phyloP scores from a whole-genome alignment of 352 stramenopile species.

The Blastocystis sp. region DNA sequence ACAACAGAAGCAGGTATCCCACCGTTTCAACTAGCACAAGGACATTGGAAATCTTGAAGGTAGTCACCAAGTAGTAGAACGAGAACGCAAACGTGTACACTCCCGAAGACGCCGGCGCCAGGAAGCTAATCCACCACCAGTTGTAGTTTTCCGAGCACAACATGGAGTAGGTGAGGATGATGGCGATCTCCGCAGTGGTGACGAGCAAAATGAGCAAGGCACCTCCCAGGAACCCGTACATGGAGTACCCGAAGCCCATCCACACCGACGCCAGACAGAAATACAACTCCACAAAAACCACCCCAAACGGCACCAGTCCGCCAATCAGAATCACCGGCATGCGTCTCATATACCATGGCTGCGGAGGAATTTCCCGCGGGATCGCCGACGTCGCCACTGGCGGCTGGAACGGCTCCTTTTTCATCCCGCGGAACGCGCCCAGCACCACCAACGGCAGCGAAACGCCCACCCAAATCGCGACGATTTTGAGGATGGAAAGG shows the following conservation, averaged over 20 bases:
- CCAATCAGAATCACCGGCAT: slow-evolving; percentile 81
- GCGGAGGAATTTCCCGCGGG: slow-evolving; percentile 87
- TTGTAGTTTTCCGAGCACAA: slow-evolving; percentile 98
- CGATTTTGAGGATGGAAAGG: slow-evolving; percentile 86
- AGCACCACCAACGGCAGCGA: slow-evolving; percentile 93
- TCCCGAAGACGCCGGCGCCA: slow-evolving; percentile 85
- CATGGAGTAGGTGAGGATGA: slow-evolving; percentile 99
- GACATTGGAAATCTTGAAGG: slow-evolving; percentile 42
- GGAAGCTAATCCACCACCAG: slow-evolving; percentile 99
- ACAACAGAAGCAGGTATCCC: slow-evolving; percentile 73
- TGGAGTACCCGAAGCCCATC: slow-evolving; percentile 94
- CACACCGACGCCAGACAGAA: slow-evolving; percentile 96
- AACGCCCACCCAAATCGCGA: slow-evolving; percentile 96
- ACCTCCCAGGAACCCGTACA: slow-evolving; percentile 95
- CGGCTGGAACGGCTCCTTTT: slow-evolving; percentile 73
- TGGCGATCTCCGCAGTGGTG: slow-evolving; percentile 95
- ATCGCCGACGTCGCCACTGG: slow-evolving; percentile 93
- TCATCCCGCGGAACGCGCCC: slow-evolving; percentile 94
- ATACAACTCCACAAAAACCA: slow-evolving; percentile 98
- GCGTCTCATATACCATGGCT: slow-evolving; percentile 94
- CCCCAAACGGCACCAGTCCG: slow-evolving; percentile 93
- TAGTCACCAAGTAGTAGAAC: slow-evolving; percentile 81
- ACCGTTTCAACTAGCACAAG: slow-evolving; percentile 29
- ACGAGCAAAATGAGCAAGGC: slow-evolving; percentile 95
- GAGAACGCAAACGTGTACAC: slow-evolving; percentile 97